These are phyloP conservation scores for Leishmania major DNA, from an alignment of 208 protist genomes.

Conservation along the genomic window DNA sequence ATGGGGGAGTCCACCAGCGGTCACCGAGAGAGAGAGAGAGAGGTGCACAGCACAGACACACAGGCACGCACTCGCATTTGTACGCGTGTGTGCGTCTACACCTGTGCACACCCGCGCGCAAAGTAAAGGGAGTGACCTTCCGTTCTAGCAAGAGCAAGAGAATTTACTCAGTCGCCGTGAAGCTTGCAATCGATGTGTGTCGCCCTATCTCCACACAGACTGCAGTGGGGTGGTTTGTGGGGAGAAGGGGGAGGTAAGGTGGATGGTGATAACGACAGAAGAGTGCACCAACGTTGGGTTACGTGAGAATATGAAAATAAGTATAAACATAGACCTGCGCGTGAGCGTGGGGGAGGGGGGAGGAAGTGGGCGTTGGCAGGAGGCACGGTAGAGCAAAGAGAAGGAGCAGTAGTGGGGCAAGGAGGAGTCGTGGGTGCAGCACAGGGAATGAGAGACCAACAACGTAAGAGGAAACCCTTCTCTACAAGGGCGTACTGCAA, in stretches of 20 bases:
- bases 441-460: background rate
- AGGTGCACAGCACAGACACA: conserved; percentile 2
- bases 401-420: background rate
- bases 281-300: background rate
- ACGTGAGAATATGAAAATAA: background rate
- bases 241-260: background rate
- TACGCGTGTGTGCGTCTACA: background rate
- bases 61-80: conserved; percentile 1
- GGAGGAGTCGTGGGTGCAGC: background rate
- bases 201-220: background rate
- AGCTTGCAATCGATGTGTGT: background rate
- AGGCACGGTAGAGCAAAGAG: background rate
- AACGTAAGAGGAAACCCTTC: background rate
- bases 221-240: background rate
- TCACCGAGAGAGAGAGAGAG: background rate
- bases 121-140: background rate
- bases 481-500: background rate
- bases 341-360: background rate
- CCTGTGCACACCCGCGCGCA: background rate
- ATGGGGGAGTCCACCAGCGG: background rate
- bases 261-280: background rate
- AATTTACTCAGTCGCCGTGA: background rate
- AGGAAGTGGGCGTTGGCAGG: background rate
- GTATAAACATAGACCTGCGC: background rate
- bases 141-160: background rate